phyloP scores from a whole-genome alignment of 768 basidiomycete genomes.

The Tricholoma saponaceum region DNA sequence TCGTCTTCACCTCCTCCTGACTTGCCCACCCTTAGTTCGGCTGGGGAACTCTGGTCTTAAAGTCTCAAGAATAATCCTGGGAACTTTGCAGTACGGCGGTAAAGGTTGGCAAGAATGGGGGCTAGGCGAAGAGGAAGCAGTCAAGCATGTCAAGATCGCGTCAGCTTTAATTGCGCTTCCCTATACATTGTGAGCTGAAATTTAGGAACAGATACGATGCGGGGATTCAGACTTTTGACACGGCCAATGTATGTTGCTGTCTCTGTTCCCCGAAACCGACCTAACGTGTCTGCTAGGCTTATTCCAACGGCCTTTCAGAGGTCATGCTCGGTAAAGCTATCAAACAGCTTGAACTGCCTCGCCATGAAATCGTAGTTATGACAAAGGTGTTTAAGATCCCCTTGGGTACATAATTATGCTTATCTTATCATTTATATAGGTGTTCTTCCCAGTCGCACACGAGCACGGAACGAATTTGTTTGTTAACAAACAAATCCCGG shows the following conservation, averaged over 20 bases:
- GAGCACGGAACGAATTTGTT: slow-evolving; percentile 11
- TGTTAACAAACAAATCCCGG: slow-evolving; percentile 18
- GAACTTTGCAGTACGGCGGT: slow-evolving; percentile 56
- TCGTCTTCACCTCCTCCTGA: not conserved
- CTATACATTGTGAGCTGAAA: too few species aligned
- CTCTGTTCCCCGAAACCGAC: not conserved
- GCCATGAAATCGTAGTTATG: slow-evolving; percentile 73
- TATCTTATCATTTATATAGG: slow-evolving; percentile 25
- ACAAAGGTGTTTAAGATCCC: slow-evolving; percentile 52
- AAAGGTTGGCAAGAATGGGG: slow-evolving; percentile 49
- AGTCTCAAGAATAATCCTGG: slow-evolving; percentile 63
- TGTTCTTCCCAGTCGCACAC: slow-evolving; percentile 29
- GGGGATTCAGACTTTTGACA: slow-evolving; percentile 62
- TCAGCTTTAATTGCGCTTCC: slow-evolving; percentile 15
- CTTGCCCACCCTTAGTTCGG: slow-evolving; percentile 29
- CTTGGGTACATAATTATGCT: too few species aligned
- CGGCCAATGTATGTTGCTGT: slow-evolving; percentile 36
- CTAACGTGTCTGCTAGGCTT: slow-evolving; percentile 37
- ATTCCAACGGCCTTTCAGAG: slow-evolving; percentile 66
- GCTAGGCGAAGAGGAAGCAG: slow-evolving; percentile 42
- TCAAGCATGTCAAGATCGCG: slow-evolving; percentile 51
- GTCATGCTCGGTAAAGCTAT: slow-evolving; percentile 68
- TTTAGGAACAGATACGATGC: slow-evolving; percentile 43
- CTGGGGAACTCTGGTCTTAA: slow-evolving; percentile 54
- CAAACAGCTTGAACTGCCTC: slow-evolving; percentile 60